Evolutionary conservation across 2,329 filamentous ascomycete genomes (phyloP), one percentile per base, ranked within the genome.

Genomic region (Penicillium fuscoglaucum): DNA sequence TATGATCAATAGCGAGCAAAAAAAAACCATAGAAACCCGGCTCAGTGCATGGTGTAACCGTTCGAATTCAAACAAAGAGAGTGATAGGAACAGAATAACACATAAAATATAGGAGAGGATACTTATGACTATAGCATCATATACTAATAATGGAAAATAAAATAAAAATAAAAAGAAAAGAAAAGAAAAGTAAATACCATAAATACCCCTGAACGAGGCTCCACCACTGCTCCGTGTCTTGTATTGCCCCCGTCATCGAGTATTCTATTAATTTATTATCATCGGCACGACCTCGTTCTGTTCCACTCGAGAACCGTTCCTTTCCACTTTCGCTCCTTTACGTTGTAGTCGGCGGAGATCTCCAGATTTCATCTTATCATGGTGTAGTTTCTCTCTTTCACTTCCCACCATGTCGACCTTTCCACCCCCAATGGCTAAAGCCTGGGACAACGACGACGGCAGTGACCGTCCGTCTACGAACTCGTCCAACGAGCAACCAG

Each of bases 401-500:
- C 24, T 28, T 52, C 12, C 28, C 35, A 52, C 41, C 45, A 50
- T 61, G 55, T 52, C 55, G 53, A 59, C 41, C 39, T 60, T 45
- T 49, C 7, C 53, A 55, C 17, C 17, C 31, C 41, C 53, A 31
- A 52, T 44, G 52, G 45, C 46, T 40, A 63, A 52, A 39, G 12
- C 41, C 13, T 64, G 58, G 60, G 66, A 68, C 41, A 54, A 60
- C 40, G 57, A 61, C 40, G 73, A 75, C 50, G 68, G 68, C 33
- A 64, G 60, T 61, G 65, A 71, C 56, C 66, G 68, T 57, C 70
- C 71, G 12, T 69, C 66, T 12, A 72, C 72, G 24, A 68, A 67
- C 52, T 69, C 68, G 1, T 73, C 73, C 37, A 71, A 66, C 60
- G 73, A 75, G 35, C 65, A 64, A 19, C 68, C 70, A 26, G 73